Conservation (phyloP, 2,329 filamentous ascomycete genomes). For the Thyridium curvatum region DNA sequence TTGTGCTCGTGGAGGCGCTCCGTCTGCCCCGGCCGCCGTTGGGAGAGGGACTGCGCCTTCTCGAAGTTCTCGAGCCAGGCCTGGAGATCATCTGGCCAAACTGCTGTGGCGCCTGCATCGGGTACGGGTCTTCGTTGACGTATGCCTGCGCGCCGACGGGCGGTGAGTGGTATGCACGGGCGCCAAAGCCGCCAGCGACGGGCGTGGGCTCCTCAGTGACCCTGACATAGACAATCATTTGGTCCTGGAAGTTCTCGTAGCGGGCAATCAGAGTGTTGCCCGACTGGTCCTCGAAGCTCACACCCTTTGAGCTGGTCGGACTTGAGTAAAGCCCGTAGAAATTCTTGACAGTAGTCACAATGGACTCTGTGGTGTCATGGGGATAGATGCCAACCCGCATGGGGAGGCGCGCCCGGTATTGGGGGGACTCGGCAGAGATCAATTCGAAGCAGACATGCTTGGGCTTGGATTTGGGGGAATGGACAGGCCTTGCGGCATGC, state of each 20-base stretch:
- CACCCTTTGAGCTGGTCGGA: constrained; percentile 62
- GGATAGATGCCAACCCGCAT: constrained; percentile 87
- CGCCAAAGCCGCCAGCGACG: constrained; percentile 38
- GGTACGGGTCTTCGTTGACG: constrained; percentile 47
- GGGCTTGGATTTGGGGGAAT: constrained; percentile 41
- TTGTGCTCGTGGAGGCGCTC: constrained; percentile 64
- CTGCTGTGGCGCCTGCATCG: constrained; percentile 39
- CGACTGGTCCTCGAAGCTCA: constrained; percentile 89
- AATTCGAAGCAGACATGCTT: constrained; percentile 80
- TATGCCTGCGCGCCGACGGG: constrained; percentile 46
- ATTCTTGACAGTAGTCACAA: constrained; percentile 97
- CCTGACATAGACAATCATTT: constrained; percentile 90
- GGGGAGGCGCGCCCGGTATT: constrained; percentile 69
- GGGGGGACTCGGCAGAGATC: constrained; percentile 60
- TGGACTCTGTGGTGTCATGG: constrained; percentile 95
- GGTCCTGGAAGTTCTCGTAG: constrained; percentile 90
- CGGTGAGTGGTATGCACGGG: constrained; percentile 45
- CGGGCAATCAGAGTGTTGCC: constrained; percentile 89
- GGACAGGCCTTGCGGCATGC: too few relatives aligned
- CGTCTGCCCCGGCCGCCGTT: constrained; percentile 62
- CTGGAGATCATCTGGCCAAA: constrained; percentile 58
- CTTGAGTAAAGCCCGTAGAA: constrained; percentile 94
- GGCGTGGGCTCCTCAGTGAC: constrained; percentile 59
- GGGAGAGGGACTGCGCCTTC: constrained; percentile 74
- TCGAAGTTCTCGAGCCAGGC: constrained; percentile 63